Evolutionary conservation across 257 asterid genomes (phyloP).

Genomic region (Solanum bulbocastanum): DNA sequence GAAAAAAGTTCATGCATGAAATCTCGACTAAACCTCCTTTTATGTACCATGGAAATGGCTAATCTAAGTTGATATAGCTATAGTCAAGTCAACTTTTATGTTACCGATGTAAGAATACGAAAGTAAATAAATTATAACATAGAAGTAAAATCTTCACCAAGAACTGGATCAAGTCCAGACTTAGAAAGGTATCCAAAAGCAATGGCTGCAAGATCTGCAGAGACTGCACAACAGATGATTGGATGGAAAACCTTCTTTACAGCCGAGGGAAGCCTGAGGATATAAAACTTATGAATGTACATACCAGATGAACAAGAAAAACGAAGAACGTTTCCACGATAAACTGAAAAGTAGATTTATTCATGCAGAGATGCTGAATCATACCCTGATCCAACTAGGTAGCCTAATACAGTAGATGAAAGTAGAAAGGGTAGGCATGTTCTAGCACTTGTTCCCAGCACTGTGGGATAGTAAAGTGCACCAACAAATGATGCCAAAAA

Average conservation of each 20-base stretch:
- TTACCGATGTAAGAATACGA: background rate
- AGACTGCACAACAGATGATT: slow-evolving; percentile 72
- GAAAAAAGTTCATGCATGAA: background rate
- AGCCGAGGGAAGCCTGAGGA: slow-evolving; percentile 61
- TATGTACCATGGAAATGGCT: background rate
- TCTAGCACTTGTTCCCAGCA: slow-evolving; percentile 76
- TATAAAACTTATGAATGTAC: slow-evolving; percentile 5
- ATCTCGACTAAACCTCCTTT: background rate
- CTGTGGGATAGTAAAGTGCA: slow-evolving; percentile 58
- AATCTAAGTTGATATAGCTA: background rate
- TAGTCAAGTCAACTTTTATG: background rate
- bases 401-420: slow-evolving; percentile 84
- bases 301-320: background rate
- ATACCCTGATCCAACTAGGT: slow-evolving; percentile 81
- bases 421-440: slow-evolving; percentile 92
- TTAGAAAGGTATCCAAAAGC: slow-evolving; percentile 62
- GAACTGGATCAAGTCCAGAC: slow-evolving; percentile 67
- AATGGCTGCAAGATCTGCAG: slow-evolving; percentile 82
- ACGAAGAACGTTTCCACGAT: background rate
- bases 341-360: background rate
- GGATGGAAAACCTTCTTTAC: slow-evolving; percentile 85
- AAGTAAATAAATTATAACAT: background rate
- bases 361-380: slow-evolving; percentile 6
- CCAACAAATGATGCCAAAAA: slow-evolving; percentile 56
- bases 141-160: slow-evolving; percentile 36